Evolutionary conservation across 2,329 filamentous ascomycete species (phyloP).

Genomic region (Aspergillus sp.): DNA sequence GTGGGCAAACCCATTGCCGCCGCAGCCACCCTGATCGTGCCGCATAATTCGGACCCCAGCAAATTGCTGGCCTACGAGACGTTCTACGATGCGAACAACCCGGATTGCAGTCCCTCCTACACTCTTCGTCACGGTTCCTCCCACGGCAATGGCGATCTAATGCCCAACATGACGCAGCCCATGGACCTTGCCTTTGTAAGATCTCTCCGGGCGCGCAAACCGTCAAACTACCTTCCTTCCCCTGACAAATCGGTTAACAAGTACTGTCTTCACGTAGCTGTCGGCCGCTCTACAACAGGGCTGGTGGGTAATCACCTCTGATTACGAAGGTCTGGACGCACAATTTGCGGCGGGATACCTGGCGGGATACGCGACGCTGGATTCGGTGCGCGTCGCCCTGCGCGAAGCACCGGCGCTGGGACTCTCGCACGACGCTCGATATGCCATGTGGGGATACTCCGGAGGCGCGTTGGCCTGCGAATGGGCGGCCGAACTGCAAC

Average conservation of each 20-base stretch:
- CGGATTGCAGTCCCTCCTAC: slow-evolving; percentile 22
- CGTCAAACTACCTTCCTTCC: background rate
- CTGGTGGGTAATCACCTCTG: slow-evolving; percentile 49
- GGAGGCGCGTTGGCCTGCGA: slow-evolving; percentile 14
- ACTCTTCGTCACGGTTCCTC: slow-evolving; percentile 11
- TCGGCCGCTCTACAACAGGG: slow-evolving; percentile 38
- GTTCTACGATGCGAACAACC: slow-evolving; percentile 22
- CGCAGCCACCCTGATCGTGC: slow-evolving; percentile 37
- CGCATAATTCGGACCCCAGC: slow-evolving; percentile 22
- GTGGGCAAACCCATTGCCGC: slow-evolving; percentile 21
- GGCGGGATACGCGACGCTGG: slow-evolving; percentile 44
- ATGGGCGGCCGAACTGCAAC: slow-evolving; percentile 18
- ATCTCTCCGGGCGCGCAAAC: background rate
- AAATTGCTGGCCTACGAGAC: slow-evolving; percentile 43
- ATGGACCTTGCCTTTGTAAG: slow-evolving; percentile 12
- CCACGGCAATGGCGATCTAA: slow-evolving; percentile 12
- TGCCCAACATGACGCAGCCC: slow-evolving; percentile 21
- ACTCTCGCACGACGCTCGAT: slow-evolving; percentile 11
- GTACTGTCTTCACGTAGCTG: slow-evolving; percentile 16
- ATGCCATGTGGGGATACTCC: slow-evolving; percentile 21
- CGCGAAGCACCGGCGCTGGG: slow-evolving; percentile 26
- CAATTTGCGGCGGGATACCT: slow-evolving; percentile 42
- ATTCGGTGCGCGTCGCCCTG: slow-evolving; percentile 43
- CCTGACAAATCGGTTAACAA: slow-evolving; percentile 28
- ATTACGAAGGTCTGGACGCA: slow-evolving; percentile 46